Evolutionary conservation across 257 asterid species (phyloP).

Genomic region (Anisodus acutangulus): DNA sequence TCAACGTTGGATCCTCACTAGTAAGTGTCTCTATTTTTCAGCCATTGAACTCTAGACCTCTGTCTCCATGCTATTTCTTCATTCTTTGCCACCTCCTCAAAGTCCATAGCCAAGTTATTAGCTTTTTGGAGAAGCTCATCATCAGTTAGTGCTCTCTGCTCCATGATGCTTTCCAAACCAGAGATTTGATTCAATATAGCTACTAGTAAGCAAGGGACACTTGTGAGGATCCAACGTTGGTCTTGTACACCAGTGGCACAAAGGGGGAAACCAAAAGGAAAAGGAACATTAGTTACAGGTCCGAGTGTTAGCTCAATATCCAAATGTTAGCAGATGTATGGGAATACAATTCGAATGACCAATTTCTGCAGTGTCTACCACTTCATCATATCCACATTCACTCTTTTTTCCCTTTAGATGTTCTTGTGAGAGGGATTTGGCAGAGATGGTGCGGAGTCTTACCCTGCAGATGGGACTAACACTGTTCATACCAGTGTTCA

Average conservation of each 20-base stretch:
- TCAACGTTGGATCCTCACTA: too few relatives aligned
- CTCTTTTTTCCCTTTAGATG: not conserved
- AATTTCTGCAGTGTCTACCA: slow-evolving; percentile 81
- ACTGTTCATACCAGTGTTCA: slow-evolving; percentile 63
- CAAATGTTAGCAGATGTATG: slow-evolving; percentile 70
- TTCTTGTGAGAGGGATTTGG: slow-evolving; percentile 79
- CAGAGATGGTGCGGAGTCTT: slow-evolving; percentile 89
- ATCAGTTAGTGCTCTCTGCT: too few relatives aligned
- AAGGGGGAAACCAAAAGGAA: slow-evolving; percentile 92
- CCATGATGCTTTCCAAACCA: too few relatives aligned
- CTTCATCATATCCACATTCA: slow-evolving; percentile 76
- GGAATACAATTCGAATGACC: slow-evolving; percentile 70
- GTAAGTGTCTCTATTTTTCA: too few relatives aligned
- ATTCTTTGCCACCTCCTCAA: too few relatives aligned
- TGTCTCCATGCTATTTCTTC: too few relatives aligned
- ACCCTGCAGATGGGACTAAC: slow-evolving; percentile 62
- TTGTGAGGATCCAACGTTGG: slow-evolving; percentile 73
- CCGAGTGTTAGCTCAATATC: slow-evolving; percentile 28
- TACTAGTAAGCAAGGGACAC: too few relatives aligned
- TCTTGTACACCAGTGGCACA: slow-evolving; percentile 83
- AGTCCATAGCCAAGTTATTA: too few relatives aligned
- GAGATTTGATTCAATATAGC: too few relatives aligned
- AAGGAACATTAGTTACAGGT: slow-evolving; percentile 60
- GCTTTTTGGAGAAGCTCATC: too few relatives aligned
- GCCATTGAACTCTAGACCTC: too few relatives aligned